These are phyloP conservation scores for Tuber borchii DNA, from an alignment of 495 filamentous ascomycete species.

Conservation along the genomic window DNA sequence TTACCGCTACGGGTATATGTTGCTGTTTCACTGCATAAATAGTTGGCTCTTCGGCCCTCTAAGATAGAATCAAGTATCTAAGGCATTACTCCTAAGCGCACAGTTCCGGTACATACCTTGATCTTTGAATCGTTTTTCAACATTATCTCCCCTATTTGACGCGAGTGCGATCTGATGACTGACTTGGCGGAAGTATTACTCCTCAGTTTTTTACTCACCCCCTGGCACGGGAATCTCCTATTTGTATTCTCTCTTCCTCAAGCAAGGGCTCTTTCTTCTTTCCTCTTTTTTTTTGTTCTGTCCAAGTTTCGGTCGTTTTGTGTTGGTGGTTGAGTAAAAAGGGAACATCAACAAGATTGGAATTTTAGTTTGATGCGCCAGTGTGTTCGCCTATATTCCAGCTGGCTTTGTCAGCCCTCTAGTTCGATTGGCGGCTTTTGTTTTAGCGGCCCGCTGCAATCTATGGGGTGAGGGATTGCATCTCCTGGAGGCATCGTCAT, in stretches of 20 bases:
- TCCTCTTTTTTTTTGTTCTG: neutral
- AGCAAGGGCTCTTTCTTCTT: neutral
- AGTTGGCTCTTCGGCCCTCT: no score
- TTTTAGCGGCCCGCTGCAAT: neutral
- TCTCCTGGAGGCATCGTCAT: neutral
- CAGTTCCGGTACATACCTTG: no score
- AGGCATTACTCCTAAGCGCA: no score
- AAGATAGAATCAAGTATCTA: no score
- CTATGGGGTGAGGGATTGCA: neutral
- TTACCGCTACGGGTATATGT: no score
- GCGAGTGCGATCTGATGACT: neutral
- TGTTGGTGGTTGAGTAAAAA: neutral
- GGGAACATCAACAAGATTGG: neutral
- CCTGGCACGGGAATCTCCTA: no score
- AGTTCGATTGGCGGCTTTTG: neutral
- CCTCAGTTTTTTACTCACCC: no score
- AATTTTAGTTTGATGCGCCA: neutral
- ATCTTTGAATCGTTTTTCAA: no score
- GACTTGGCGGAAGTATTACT: neutral
- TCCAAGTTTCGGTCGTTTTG: neutral
- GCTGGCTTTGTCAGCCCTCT: neutral
- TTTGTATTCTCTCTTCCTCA: no score
- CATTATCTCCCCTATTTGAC: neutral
- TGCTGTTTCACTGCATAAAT: no score
- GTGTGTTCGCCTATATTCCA: neutral